These are phyloP conservation scores for Euphrasia arctica DNA, from an alignment of 305 asterid genomes.

Conservation along the genomic window DNA sequence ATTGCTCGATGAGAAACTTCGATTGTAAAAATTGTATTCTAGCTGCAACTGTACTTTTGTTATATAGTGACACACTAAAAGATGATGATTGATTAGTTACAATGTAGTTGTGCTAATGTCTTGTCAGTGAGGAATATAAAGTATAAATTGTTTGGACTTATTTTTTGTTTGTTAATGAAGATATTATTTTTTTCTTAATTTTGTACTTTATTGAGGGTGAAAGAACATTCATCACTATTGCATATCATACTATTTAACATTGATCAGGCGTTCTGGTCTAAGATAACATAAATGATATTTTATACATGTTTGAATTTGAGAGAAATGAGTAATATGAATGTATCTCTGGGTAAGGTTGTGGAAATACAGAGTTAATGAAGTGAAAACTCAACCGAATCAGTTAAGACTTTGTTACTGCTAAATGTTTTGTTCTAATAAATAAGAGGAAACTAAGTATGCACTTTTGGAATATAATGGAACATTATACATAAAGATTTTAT, in stretches of 20 bases:
- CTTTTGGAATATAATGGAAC: not conserved
- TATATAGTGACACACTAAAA: slow-evolving; percentile 42
- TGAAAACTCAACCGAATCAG: not conserved
- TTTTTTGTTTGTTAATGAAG: slow-evolving; percentile 38
- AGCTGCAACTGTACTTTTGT: slow-evolving; percentile 37
- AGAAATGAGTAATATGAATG: not conserved
- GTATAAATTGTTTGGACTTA: too few species aligned
- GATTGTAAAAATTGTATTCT: slow-evolving; percentile 54
- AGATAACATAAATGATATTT: not conserved
- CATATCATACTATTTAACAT: not conserved
- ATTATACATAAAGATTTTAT: not conserved
- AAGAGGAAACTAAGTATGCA: not conserved
- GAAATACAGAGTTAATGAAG: not conserved
- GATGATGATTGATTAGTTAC: slow-evolving; percentile 29
- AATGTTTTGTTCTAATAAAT: slow-evolving; percentile 7
- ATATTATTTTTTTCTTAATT: slow-evolving; percentile 20
- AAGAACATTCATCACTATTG: not conserved
- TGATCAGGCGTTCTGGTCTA: not conserved
- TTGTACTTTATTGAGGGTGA: not conserved
- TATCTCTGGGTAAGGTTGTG: not conserved
- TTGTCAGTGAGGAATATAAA: too few species aligned
- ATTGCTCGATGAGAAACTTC: slow-evolving; percentile 25
- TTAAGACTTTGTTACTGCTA: slow-evolving; percentile 5
- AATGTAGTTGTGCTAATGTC: not conserved
- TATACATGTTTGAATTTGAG: not conserved